Conservation (phyloP, 805 yeast genomes). For the Ogataea angusta region DNA sequence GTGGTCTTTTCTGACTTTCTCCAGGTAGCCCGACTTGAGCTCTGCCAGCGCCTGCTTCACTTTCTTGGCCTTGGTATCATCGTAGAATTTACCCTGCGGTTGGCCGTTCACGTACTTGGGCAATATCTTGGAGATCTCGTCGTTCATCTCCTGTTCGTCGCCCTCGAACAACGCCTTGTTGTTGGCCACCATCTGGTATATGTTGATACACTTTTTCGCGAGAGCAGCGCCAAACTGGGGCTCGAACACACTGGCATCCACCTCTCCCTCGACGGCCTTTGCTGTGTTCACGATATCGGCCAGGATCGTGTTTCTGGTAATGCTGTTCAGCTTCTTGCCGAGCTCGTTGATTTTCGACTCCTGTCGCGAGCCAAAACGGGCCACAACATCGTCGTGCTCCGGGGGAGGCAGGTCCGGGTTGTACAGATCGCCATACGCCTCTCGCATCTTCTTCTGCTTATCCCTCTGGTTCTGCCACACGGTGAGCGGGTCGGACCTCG, state of each 20-base stretch:
- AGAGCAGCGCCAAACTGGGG: conserved; percentile 35
- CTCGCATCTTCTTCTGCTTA: conserved; percentile 42
- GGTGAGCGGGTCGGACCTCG: conserved; percentile 52
- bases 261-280: conserved; percentile 16
- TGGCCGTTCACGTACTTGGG: conserved; percentile 31
- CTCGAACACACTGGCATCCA: conserved; percentile 33
- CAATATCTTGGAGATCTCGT: conserved; percentile 46
- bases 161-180: conserved; percentile 24
- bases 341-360: conserved; percentile 35
- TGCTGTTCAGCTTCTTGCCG: conserved; percentile 28
- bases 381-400: conserved; percentile 13
- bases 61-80: conserved; percentile 31
- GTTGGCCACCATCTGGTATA: conserved; percentile 31
- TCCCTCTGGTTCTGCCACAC: conserved; percentile 49
- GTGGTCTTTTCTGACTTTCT: conserved; percentile 30
- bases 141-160: conserved; percentile 39
- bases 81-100: conserved; percentile 27
- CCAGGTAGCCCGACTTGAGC: conserved; percentile 31
- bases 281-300: conserved; percentile 38
- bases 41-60: conserved; percentile 34
- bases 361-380: conserved; percentile 33
- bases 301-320: conserved; percentile 48
- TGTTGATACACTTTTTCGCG: conserved; percentile 33
- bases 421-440: conserved; percentile 22
- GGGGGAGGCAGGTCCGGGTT: conserved; percentile 18